These are phyloP conservation scores for Clitocybe nebularis DNA, from an alignment of 1,284 basidiomycete genomes.

Conservation along the genomic window DNA sequence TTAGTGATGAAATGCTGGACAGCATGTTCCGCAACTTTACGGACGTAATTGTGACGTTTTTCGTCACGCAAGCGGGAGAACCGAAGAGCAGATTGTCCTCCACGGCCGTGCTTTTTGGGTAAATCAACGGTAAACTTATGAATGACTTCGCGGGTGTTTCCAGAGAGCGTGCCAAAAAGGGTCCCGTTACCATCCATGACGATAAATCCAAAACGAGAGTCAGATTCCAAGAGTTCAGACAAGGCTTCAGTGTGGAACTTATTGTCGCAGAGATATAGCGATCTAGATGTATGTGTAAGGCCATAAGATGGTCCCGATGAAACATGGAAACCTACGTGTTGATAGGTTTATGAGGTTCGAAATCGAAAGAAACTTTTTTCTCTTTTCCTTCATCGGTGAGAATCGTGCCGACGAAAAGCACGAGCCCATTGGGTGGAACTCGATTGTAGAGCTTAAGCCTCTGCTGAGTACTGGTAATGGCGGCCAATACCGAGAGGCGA, in stretches of 20 bases:
- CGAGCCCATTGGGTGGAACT: constrained; percentile 95
- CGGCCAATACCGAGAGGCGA: constrained; percentile 93
- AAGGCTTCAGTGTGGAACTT: constrained; percentile 99
- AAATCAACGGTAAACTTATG: constrained; percentile 99
- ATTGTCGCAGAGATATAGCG: constrained; percentile 98
- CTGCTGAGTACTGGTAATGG: constrained; percentile 99
- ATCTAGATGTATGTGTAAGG: constrained; percentile 42
- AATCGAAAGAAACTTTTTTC: constrained; percentile 97
- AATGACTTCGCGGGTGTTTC: constrained; percentile 95
- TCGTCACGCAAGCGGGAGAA: constrained; percentile 99
- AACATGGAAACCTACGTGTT: constrained; percentile 72
- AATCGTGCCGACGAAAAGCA: constrained; percentile 97
- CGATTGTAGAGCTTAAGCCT: constrained; percentile 95
- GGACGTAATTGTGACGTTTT: constrained; percentile 99
- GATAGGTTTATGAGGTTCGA: constrained; percentile 97
- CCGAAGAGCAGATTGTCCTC: constrained; percentile 99
- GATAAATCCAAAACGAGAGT: constrained; percentile 98
- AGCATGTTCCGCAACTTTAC: constrained; percentile 96
- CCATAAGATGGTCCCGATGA: constrained; percentile 7
- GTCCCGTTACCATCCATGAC: constrained; percentile 99
- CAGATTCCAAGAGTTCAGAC: constrained; percentile 94
- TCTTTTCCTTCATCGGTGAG: constrained; percentile 98
- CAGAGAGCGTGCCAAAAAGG: constrained; percentile 93
- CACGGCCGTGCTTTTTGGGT: constrained; percentile 99
- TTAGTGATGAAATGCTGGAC: constrained; percentile 98